Evolutionary conservation across 306 rosid genomes (phyloP).

Genomic region (Quercus cerris): DNA sequence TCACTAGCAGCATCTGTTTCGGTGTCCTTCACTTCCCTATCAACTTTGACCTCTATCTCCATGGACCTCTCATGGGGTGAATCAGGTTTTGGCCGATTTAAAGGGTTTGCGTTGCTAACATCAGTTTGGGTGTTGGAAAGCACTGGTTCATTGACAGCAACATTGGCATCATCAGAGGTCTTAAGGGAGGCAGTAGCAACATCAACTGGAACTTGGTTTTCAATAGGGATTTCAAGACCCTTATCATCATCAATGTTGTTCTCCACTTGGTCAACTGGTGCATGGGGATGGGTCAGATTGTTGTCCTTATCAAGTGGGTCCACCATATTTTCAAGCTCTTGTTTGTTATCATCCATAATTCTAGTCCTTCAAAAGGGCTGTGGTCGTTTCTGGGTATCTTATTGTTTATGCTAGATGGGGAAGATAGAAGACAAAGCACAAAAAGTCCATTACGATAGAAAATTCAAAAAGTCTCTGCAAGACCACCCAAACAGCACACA

Average conservation of each 20-base stretch:
- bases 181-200: neutral
- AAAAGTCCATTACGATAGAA: too few relatives aligned
- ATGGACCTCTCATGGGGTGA: neutral
- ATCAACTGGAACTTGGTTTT: constrained; percentile 6
- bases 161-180: neutral
- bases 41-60: neutral
- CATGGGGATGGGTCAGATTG: neutral
- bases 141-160: neutral
- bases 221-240: neutral
- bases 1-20: neutral
- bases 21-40: neutral
- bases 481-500: too few relatives aligned
- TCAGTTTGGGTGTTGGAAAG: neutral
- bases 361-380: neutral
- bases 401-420: too few relatives aligned
- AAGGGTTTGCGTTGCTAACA: neutral
- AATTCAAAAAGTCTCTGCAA: too few relatives aligned
- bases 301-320: neutral
- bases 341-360: neutral
- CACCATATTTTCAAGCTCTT: neutral
- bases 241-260: neutral
- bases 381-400: neutral
- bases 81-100: neutral
- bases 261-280: constrained; percentile 7
- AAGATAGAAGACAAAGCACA: too few relatives aligned